Evolutionary conservation across 2,329 filamentous ascomycete species (phyloP).

Genomic region (Boeremia lycopersici): DNA sequence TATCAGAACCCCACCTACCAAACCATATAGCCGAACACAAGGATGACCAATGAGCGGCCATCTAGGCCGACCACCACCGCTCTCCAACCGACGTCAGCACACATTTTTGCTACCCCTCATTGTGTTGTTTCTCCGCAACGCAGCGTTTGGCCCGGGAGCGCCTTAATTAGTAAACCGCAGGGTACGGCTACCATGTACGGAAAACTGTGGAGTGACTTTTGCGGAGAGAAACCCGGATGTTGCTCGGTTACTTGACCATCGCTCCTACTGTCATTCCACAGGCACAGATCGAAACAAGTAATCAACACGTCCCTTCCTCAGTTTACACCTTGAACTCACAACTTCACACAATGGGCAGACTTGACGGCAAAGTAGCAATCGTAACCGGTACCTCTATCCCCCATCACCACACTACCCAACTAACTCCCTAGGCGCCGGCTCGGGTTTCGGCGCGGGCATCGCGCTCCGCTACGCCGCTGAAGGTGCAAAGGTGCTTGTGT

Average conservation of each 20-base stretch:
- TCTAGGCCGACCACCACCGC: slow-evolving; percentile 17
- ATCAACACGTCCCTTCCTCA: background rate
- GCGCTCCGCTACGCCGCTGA: slow-evolving; percentile 64
- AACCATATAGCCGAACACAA: slow-evolving; percentile 13
- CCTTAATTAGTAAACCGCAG: slow-evolving; percentile 7
- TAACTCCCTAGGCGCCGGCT: slow-evolving; percentile 56
- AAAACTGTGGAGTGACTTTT: background rate
- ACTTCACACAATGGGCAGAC: slow-evolving; percentile 47
- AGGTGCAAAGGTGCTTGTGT: slow-evolving; percentile 66
- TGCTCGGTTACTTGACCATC: slow-evolving; percentile 11
- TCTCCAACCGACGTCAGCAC: slow-evolving; percentile 4
- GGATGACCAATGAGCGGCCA: slow-evolving; percentile 11
- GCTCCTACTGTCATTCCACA: background rate
- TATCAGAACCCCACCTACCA: slow-evolving; percentile 6
- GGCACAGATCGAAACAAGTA: background rate
- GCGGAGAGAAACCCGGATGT: slow-evolving; percentile 11
- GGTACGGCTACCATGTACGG: background rate
- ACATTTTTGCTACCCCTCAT: slow-evolving; percentile 13
- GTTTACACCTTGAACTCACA: background rate
- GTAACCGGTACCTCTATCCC: slow-evolving; percentile 54
- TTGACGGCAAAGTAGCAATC: slow-evolving; percentile 62
- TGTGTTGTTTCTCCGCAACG: slow-evolving; percentile 3
- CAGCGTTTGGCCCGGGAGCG: slow-evolving; percentile 2
- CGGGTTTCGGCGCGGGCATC: slow-evolving; percentile 69
- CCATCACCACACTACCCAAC: background rate